Percentiles rank a stretch among this genome's conserved stretches.
Conservation (phyloP, 2,329 filamentous ascomycete species). For the Aspergillus brunneoviolaceus region DNA sequence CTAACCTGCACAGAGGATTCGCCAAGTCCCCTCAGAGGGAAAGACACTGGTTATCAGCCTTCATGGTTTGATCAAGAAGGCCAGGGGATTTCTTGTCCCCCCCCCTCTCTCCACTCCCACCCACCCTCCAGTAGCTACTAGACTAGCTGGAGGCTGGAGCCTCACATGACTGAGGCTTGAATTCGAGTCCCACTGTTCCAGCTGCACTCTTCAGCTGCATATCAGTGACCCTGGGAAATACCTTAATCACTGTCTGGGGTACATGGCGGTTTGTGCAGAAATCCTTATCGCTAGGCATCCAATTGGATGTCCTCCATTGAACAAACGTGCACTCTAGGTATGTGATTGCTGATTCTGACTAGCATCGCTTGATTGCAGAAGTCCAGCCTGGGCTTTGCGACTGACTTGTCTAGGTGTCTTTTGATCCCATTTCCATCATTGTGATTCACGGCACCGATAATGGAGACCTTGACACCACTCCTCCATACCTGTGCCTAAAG, state of each 20-base stretch:
- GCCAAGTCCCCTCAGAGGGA: background rate
- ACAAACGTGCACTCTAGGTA: slow-evolving; percentile 1
- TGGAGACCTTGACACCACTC: background rate
- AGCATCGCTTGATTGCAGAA: background rate
- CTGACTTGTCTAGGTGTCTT: background rate
- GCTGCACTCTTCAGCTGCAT: slow-evolving; percentile 6
- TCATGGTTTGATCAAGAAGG: background rate
- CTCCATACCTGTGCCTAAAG: background rate
- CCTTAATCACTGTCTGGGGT: slow-evolving; percentile 4
- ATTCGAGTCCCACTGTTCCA: slow-evolving; percentile 10
- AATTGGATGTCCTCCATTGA: slow-evolving; percentile 10
- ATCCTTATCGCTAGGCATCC: slow-evolving; percentile 1
- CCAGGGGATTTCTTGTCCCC: background rate
- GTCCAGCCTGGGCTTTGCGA: background rate
- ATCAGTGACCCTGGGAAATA: background rate
- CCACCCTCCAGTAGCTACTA: background rate
- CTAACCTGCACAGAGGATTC: background rate
- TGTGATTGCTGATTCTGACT: background rate
- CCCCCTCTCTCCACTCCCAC: background rate
- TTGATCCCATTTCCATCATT: background rate
- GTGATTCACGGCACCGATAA: background rate
- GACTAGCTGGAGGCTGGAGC: background rate
- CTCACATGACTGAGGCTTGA: slow-evolving; percentile 14
- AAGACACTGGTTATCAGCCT: background rate
- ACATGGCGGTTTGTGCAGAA: slow-evolving; percentile 7